phyloP scores from a whole-genome alignment of 179 eudicot species.

The Pouteria campechiana region DNA sequence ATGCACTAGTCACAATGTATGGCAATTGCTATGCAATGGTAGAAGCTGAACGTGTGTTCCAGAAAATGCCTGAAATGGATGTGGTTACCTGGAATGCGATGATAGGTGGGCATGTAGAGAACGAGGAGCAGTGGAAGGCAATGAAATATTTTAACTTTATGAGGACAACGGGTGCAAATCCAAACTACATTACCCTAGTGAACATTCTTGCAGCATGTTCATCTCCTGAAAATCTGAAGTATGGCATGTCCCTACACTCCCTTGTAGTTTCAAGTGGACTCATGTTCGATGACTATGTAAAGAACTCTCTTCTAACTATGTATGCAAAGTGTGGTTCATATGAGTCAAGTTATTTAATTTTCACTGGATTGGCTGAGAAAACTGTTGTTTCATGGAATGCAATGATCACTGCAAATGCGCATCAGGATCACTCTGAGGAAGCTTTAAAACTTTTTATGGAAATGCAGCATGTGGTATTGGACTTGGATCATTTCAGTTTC shows the following conservation, averaged over 20 bases:
- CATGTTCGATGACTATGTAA: constrained; percentile 54
- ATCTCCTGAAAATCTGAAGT: constrained; percentile 15
- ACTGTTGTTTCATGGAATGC: constrained; percentile 56
- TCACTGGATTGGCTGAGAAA: constrained; percentile 23
- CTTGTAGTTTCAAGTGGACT: constrained; percentile 33
- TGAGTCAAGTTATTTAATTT: constrained; percentile 40
- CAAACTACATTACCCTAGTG: constrained; percentile 59
- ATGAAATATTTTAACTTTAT: constrained; percentile 28
- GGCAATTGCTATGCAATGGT: constrained; percentile 44
- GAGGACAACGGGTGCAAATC: constrained; percentile 24
- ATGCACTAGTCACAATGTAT: constrained; percentile 63
- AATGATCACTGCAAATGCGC: constrained; percentile 68
- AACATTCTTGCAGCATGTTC: constrained; percentile 47
- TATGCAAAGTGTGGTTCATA: constrained; percentile 73
- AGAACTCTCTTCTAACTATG: constrained; percentile 69
- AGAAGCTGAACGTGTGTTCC: constrained; percentile 35
- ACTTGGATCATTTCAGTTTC: constrained; percentile 56
- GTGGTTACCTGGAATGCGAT: constrained; percentile 72
- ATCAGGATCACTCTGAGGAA: constrained; percentile 56
- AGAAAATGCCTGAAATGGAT: constrained; percentile 31
- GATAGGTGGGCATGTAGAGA: constrained; percentile 58
- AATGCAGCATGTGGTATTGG: constrained; percentile 37
- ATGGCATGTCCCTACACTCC: constrained; percentile 62
- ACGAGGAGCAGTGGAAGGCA: constrained; percentile 39
- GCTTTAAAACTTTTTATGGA: constrained; percentile 37